Conservation (phyloP, 495 filamentous ascomycete species). For the Aspergillus avenaceus region DNA sequence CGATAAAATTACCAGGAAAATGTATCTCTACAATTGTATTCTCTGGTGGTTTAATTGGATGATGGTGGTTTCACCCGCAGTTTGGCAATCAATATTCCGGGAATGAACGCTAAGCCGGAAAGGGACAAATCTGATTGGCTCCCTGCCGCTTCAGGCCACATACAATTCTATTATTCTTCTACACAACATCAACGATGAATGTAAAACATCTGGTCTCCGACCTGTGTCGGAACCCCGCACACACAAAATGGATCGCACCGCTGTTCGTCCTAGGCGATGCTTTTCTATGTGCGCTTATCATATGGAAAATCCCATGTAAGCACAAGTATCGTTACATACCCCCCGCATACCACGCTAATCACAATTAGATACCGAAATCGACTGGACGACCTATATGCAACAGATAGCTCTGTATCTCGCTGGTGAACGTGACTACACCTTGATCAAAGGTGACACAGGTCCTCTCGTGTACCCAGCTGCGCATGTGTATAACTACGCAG, state of each 20-base stretch:
- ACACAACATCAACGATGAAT: constrained; percentile 12
- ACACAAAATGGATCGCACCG: constrained; percentile 62
- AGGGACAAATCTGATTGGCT: constrained; percentile 15
- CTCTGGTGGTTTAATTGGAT: not conserved
- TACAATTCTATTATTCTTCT: constrained; percentile 4
- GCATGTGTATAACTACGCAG: constrained; percentile 86
- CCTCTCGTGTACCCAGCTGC: constrained; percentile 91
- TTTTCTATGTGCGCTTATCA: constrained; percentile 66
- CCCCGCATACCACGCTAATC: constrained; percentile 13
- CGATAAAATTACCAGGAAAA: not conserved
- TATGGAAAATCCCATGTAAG: constrained; percentile 86
- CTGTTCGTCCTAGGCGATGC: constrained; percentile 71
- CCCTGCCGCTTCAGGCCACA: constrained; percentile 8
- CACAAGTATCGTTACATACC: not conserved
- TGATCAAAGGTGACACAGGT: constrained; percentile 83
- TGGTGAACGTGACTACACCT: constrained; percentile 84
- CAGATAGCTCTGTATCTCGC: constrained; percentile 73
- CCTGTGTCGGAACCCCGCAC: constrained; percentile 41
- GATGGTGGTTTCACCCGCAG: not conserved
- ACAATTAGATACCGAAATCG: constrained; percentile 87
- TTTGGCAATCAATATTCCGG: not conserved
- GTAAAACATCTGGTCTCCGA: constrained; percentile 12
- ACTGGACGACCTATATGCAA: constrained; percentile 96
- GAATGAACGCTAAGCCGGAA: constrained; percentile 20
- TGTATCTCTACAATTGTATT: not conserved